phyloP scores from a whole-genome alignment of 108 stramenopile genomes.

The Fragilaria crotonensis region DNA sequence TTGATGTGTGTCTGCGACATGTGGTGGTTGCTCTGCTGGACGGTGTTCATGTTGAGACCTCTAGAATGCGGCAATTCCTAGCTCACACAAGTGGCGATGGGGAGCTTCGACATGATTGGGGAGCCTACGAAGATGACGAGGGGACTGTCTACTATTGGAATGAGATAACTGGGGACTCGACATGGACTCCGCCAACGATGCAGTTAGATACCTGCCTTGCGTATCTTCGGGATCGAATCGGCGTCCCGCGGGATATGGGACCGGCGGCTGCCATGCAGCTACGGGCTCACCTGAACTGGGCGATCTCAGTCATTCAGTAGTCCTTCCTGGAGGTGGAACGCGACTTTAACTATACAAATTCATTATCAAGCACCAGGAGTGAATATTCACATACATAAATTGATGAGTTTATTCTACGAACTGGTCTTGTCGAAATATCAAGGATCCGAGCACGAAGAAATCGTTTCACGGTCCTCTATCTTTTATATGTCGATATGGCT shows the following conservation, averaged over 20 bases:
- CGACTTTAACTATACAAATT: too few species aligned
- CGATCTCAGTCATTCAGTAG: constrained; percentile 11
- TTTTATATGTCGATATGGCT: too few species aligned
- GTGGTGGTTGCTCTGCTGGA: constrained; percentile 34
- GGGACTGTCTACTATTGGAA: constrained; percentile 2
- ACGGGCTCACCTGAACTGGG: constrained; percentile 71
- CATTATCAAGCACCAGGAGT: too few species aligned
- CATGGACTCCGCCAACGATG: background rate
- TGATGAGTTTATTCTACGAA: too few species aligned
- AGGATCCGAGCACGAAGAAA: too few species aligned
- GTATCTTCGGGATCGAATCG: constrained; percentile 87
- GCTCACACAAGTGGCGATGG: constrained; percentile 30
- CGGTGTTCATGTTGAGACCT: constrained; percentile 15
- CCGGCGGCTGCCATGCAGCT: constrained; percentile 86
- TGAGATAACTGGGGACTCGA: background rate
- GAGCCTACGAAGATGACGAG: constrained; percentile 1
- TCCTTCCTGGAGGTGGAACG: too few species aligned
- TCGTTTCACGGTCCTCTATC: too few species aligned
- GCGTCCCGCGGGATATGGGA: constrained; percentile 90
- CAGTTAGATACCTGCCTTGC: constrained; percentile 28
- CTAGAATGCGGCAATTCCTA: constrained; percentile 18
- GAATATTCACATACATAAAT: too few species aligned
- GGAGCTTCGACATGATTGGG: constrained; percentile 6
- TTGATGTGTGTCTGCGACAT: constrained; percentile 39
- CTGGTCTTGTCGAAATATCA: too few species aligned